Evolutionary conservation across 2,329 filamentous ascomycete species (phyloP).

Genomic region (Colletotrichum ledebouriae): DNA sequence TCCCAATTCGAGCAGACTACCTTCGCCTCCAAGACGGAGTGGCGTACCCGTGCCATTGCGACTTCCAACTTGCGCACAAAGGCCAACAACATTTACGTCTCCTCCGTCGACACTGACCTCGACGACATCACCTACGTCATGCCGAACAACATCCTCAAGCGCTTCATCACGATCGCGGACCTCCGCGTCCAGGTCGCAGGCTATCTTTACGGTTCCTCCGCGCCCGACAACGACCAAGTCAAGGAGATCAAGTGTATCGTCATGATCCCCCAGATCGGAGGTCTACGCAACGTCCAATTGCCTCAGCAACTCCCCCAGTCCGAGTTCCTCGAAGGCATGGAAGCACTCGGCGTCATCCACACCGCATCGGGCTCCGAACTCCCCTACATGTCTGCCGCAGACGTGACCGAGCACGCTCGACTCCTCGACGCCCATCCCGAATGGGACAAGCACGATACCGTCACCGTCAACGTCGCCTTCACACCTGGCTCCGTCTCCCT

Average conservation of each 20-base stretch:
- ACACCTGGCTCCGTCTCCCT: constrained; percentile 96
- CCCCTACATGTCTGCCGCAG: constrained; percentile 94
- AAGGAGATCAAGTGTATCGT: constrained; percentile 98
- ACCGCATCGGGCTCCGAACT: constrained; percentile 95
- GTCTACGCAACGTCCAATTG: constrained; percentile 90
- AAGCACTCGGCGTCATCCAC: constrained; percentile 95
- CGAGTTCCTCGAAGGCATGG: constrained; percentile 87
- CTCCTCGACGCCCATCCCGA: constrained; percentile 83
- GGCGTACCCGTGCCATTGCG: constrained; percentile 96
- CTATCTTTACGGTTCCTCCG: constrained; percentile 93
- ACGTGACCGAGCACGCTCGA: constrained; percentile 93
- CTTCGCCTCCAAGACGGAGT: constrained; percentile 98
- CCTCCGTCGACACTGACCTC: constrained; percentile 91
- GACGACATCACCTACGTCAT: constrained; percentile 97
- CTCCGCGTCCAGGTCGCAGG: constrained; percentile 96
- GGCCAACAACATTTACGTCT: constrained; percentile 98
- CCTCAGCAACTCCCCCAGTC: constrained; percentile 92
- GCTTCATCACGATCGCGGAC: constrained; percentile 97
- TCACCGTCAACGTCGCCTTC: constrained; percentile 96
- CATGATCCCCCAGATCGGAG: constrained; percentile 97
- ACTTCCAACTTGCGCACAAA: constrained; percentile 94
- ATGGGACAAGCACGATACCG: constrained; percentile 89
- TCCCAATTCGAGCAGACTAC: constrained; percentile 98
- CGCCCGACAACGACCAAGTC: constrained; percentile 93
- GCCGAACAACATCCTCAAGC: constrained; percentile 98